phyloP scores from a whole-genome alignment of 176 grass and related monocot genomes.

The Olyra latifolia region DNA sequence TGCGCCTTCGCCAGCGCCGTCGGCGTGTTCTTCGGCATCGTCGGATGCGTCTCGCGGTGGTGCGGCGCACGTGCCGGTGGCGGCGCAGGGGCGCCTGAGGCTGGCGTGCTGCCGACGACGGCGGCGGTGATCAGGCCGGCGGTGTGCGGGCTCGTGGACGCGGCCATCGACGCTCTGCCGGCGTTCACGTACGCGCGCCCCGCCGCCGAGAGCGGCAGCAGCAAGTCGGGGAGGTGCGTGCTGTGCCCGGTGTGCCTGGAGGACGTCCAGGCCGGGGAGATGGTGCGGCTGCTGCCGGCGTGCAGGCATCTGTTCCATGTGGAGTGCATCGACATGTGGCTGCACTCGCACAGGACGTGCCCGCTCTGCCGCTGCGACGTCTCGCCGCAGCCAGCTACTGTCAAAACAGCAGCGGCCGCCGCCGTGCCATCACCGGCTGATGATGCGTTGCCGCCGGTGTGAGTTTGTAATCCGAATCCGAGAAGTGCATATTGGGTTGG shows the following conservation, averaged over 20 bases:
- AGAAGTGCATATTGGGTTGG: background rate
- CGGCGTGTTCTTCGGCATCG: background rate
- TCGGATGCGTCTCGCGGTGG: background rate
- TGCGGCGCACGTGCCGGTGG: background rate
- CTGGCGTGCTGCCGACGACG: too few relatives aligned
- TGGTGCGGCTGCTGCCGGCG: constrained; percentile 22
- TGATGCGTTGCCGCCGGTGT: constrained; percentile 1
- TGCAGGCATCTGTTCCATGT: constrained; percentile 41
- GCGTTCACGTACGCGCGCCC: constrained; percentile 21
- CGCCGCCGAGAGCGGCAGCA: background rate
- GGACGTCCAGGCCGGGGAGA: constrained; percentile 17
- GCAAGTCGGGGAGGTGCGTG: background rate
- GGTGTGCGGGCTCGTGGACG: background rate
- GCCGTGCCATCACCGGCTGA: background rate
- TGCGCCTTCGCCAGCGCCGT: constrained; percentile 1
- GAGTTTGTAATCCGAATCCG: background rate
- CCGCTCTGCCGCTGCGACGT: constrained; percentile 31
- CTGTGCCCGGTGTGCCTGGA: constrained; percentile 41
- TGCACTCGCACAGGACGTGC: constrained; percentile 37
- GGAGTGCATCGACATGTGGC: constrained; percentile 43
- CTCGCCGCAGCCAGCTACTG: background rate
- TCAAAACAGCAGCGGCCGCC: background rate
- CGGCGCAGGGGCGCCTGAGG: too few relatives aligned
- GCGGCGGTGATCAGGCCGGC: too few relatives aligned
- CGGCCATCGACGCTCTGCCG: constrained; percentile 17